Conservation (phyloP, 495 filamentous ascomycete species). For the Penicillium crystallinum region DNA sequence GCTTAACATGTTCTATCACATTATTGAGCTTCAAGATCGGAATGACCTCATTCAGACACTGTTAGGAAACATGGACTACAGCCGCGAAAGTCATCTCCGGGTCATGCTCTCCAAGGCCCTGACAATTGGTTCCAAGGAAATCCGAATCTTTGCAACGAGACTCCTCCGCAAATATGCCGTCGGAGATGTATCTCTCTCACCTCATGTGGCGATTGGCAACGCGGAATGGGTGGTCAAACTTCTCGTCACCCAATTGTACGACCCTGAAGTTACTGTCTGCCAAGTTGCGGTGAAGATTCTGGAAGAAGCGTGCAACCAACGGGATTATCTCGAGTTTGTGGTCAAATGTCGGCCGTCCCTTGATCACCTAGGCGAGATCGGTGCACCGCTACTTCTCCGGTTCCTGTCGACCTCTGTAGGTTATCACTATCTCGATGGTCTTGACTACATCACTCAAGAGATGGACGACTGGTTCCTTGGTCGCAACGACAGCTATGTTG, state of each 20-base stretch:
- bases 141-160: conserved; percentile 80
- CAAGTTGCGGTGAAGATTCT: conserved; percentile 94
- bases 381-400: conserved; percentile 84
- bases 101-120: conserved; percentile 90
- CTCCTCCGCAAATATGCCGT: conserved; percentile 76
- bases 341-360: conserved; percentile 94
- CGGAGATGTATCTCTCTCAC: conserved; percentile 28
- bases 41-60: conserved; percentile 86
- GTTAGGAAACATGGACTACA: conserved; percentile 87
- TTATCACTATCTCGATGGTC: conserved; percentile 92
- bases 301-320: conserved; percentile 93
- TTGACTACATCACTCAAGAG: conserved; percentile 97
- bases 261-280: conserved; percentile 94
- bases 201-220: conserved; percentile 35
- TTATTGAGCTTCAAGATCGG: conserved; percentile 82
- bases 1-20: conserved; percentile 99
- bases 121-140: conserved; percentile 84
- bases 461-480: conserved; percentile 99
- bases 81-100: conserved; percentile 78
- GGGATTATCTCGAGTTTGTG: conserved; percentile 84
- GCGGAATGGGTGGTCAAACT: conserved; percentile 94
- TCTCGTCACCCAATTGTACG: conserved; percentile 94
- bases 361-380: conserved; percentile 95
- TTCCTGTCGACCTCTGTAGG: conserved; percentile 94
- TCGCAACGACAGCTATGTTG: conserved; percentile 90